These are phyloP conservation scores for Hymenoscyphus occultus DNA, from an alignment of 2,329 filamentous ascomycete genomes.

Conservation along the genomic window DNA sequence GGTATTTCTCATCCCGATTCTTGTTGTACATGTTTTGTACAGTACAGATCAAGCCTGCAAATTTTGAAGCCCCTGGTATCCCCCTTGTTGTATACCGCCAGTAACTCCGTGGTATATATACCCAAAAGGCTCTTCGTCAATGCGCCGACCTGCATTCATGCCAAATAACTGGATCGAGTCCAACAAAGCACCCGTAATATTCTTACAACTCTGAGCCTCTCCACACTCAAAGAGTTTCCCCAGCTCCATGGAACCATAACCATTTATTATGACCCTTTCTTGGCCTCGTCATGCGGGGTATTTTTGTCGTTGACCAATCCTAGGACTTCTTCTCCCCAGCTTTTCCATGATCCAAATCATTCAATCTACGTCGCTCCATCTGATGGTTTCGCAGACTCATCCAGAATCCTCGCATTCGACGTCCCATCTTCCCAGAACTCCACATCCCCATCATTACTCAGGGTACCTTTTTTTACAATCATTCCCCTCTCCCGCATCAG, in stretches of 20 bases:
- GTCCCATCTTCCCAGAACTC: conserved; percentile 80
- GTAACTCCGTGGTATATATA: background rate
- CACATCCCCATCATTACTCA: conserved; percentile 77
- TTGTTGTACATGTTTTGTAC: background rate
- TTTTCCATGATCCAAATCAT: background rate
- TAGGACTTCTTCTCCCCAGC: background rate
- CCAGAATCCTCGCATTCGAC: conserved; percentile 16
- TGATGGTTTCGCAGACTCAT: background rate
- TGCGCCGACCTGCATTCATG: background rate
- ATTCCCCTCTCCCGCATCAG: conserved; percentile 73
- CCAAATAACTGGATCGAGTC: background rate
- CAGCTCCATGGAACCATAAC: too few relatives aligned
- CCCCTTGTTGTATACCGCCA: background rate
- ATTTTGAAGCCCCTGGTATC: background rate
- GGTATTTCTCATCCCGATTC: background rate
- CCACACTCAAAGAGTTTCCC: background rate
- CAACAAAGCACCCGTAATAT: background rate
- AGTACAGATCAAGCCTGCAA: background rate
- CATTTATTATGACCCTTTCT: too few relatives aligned
- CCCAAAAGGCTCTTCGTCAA: background rate
- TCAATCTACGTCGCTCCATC: background rate
- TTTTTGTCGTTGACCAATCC: too few relatives aligned
- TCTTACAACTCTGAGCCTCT: background rate
- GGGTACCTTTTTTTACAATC: conserved; percentile 66
- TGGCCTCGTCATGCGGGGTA: too few relatives aligned